Evolutionary conservation across 2,329 filamentous ascomycete genomes (phyloP).

Genomic region (Cladosporium velox): DNA sequence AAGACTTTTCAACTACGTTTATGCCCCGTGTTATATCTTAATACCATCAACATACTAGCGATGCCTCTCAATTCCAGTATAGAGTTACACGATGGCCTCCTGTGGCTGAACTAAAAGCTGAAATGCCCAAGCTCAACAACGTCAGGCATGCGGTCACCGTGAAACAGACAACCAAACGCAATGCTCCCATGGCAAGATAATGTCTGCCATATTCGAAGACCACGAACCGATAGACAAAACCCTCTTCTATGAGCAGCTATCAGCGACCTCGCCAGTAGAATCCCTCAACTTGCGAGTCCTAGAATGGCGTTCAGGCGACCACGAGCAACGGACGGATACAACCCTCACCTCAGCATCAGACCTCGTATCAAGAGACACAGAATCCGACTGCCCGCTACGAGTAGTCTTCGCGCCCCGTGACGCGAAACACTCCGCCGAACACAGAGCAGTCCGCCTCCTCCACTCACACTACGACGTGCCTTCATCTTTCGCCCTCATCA

Average conservation of each 20-base stretch:
- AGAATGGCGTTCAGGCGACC: not conserved
- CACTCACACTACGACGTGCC: not conserved
- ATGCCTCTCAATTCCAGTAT: not conserved
- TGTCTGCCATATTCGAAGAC: conserved; percentile 4
- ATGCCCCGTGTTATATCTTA: not conserved
- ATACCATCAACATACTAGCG: not conserved
- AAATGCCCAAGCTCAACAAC: not conserved
- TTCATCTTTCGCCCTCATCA: not conserved
- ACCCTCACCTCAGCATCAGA: not conserved
- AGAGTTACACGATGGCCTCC: not conserved
- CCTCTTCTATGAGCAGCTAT: not conserved
- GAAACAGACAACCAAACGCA: not conserved
- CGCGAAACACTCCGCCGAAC: not conserved
- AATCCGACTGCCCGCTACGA: not conserved
- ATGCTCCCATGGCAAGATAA: not conserved
- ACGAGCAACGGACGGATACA: not conserved
- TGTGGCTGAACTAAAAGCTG: not conserved
- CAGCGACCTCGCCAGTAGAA: not conserved
- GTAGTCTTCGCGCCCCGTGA: not conserved
- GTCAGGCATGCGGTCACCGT: not conserved
- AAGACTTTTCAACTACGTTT: not conserved
- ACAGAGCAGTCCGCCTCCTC: not conserved
- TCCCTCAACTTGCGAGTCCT: not conserved
- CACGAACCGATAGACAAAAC: not conserved
- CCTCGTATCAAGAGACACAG: not conserved